phyloP scores from a whole-genome alignment of 2,329 filamentous ascomycete species.

The Venturia carpophila region DNA sequence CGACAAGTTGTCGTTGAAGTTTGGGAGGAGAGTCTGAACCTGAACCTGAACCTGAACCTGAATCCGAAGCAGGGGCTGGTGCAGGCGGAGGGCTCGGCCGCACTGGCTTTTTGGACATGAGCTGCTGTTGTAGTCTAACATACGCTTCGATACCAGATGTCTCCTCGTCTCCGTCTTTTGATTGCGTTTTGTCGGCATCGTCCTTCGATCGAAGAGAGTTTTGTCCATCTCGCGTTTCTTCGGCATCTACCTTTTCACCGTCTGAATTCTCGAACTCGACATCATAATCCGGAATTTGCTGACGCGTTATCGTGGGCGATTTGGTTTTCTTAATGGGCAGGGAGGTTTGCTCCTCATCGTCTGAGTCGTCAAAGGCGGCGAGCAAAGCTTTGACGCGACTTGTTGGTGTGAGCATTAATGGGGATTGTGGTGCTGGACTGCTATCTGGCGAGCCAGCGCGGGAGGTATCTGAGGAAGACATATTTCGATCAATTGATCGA shows the following conservation, averaged over 20 bases:
- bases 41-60: slow-evolving; percentile 1
- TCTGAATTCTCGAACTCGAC: slow-evolving; percentile 15
- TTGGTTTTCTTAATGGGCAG: background rate
- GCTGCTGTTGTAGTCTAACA: slow-evolving; percentile 4
- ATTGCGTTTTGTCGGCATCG: background rate
- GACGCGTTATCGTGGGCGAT: background rate
- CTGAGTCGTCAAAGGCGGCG: slow-evolving; percentile 37
- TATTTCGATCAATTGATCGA: background rate
- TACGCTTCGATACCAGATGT: background rate
- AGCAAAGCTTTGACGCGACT: slow-evolving; percentile 44
- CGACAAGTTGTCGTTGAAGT: background rate
- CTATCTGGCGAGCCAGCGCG: background rate
- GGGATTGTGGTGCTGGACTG: slow-evolving; percentile 14
- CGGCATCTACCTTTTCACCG: background rate
- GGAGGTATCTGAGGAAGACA: slow-evolving; percentile 4
- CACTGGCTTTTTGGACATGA: slow-evolving; percentile 1
- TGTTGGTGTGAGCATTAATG: slow-evolving; percentile 33
- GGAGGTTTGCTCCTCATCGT: background rate
- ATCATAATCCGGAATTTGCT: background rate
- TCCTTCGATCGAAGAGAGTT: background rate
- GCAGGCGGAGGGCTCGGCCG: background rate
- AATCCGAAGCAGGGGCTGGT: background rate
- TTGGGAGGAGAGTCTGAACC: slow-evolving; percentile 5
- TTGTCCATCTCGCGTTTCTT: background rate
- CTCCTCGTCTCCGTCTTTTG: background rate